Percentiles rank a stretch among this genome's conserved stretches.
Conservation (phyloP, 1,284 basidiomycete genomes). For the Trichosporon sp. region DNA sequence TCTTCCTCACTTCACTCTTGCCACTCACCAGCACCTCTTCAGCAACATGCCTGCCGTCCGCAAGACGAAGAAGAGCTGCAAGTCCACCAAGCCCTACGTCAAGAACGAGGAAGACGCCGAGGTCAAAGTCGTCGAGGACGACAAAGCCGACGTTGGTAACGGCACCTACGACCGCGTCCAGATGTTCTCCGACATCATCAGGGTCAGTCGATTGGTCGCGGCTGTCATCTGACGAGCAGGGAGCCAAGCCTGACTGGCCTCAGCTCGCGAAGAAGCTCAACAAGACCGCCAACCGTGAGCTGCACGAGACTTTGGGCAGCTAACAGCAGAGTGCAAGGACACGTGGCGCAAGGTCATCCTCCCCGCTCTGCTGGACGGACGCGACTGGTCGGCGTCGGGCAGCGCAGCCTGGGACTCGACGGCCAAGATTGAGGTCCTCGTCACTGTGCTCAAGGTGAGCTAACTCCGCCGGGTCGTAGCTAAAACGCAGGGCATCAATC, state of each 20-base stretch:
- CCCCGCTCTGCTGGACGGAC: constrained; percentile 32
- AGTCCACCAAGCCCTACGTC: not conserved
- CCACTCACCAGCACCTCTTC: not conserved
- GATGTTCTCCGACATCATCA: constrained; percentile 6
- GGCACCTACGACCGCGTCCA: constrained; percentile 13
- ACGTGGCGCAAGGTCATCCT: constrained; percentile 44
- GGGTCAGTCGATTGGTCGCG: not conserved
- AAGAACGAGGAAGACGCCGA: not conserved
- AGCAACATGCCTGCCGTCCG: not conserved
- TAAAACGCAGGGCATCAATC: constrained; percentile 18
- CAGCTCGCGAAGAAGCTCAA: not conserved
- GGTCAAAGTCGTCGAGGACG: not conserved
- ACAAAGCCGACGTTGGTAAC: not conserved
- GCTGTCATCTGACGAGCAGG: not conserved
- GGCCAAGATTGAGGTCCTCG: not conserved
- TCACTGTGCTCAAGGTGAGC: constrained; percentile 8
- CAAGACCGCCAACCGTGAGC: constrained; percentile 11
- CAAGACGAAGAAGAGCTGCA: not conserved
- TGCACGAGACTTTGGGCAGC: not conserved
- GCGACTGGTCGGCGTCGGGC: constrained; percentile 35
- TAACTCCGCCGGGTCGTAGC: not conserved
- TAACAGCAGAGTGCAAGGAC: constrained; percentile 42
- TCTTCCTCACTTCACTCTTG: not conserved
- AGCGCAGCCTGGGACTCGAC: constrained; percentile 31
- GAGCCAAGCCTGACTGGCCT: not conserved